Evolutionary conservation across 148 eudicot genomes (phyloP), one percentile per base, ranked within the genome.

Genomic region (Salicornia ramosissima): DNA sequence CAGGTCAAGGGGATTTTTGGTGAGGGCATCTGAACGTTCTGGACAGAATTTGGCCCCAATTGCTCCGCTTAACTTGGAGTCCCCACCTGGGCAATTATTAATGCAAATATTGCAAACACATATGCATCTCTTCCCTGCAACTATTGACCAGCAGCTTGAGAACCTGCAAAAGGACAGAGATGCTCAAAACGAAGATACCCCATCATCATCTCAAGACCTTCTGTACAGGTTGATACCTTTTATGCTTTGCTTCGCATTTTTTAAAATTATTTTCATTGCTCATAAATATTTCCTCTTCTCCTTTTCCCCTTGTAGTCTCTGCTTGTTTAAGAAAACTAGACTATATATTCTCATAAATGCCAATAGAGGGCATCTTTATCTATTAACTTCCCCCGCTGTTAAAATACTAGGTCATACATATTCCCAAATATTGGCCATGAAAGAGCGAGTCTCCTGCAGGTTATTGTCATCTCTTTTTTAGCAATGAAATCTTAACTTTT

Each of bases 111-210:
- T 90, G 83, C 88, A 85, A 75, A 91, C 90, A 46, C 96, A 94
- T 66, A 97, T 96, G 8, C 97, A 94, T 81, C 88, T 91, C 47
- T 83, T 87, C 66, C 88, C 89, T 28, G 86, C 96, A 75, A 83
- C 99, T 64, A 83, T 91, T 71, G 99, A 94, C 67, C 99, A 90
- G 74, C 96, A 91, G 77, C 99, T 94, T 45, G 96, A 94, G 87
- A 81, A 82, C 77, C 86, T 94, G 60, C 86, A 87, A 77, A 86
- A 74, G 63, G 87, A 88, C 59, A 84, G 88, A 74, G 93, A 87
- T 28, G 75, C 83, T 42, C 75, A 86, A 65, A 74, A 67, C 58
- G 71, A 82, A 78, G 86, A 79, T 76, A 70, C 80, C 50, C 77
- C 87, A 36, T 64, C 87, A 33, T 75, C 87, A 62, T 36, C 40